Evolutionary conservation across 2,329 filamentous ascomycete genomes (phyloP).

Genomic region (Emmonsia crescens): DNA sequence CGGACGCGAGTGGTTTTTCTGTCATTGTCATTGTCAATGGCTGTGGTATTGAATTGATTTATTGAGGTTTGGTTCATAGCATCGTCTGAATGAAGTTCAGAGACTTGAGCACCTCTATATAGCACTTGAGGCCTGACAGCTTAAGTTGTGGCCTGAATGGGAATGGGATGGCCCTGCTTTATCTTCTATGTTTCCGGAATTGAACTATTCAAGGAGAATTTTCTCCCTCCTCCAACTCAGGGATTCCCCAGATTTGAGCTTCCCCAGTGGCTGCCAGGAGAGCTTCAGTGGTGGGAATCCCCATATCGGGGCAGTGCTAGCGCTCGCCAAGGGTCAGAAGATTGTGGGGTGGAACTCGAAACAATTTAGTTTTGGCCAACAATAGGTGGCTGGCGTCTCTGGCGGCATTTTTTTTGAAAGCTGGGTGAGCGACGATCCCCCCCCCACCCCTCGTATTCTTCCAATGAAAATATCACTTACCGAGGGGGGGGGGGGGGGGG

Average conservation of each 20-base stretch:
- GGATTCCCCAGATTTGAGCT: background rate
- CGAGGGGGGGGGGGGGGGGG: background rate
- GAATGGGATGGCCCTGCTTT: background rate
- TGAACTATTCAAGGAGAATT: background rate
- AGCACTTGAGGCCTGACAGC: background rate
- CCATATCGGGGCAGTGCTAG: background rate
- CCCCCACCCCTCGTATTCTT: background rate
- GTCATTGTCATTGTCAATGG: background rate
- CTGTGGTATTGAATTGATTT: background rate
- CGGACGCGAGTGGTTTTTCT: background rate
- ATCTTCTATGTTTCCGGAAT: background rate
- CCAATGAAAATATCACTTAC: background rate
- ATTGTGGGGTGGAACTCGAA: background rate
- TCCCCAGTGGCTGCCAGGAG: background rate
- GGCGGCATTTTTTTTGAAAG: background rate
- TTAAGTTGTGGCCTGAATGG: background rate
- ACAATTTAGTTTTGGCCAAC: background rate
- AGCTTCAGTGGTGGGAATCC: background rate
- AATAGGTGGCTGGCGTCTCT: background rate
- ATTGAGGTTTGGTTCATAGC: background rate
- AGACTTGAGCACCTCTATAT: background rate
- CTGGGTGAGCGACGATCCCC: background rate
- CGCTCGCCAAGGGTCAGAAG: background rate
- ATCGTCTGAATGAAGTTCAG: background rate
- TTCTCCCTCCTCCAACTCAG: background rate